Base-by-base conservation (phyloP, 2,329 filamentous ascomycete genomes). In the Aschersonia sp. region DNA sequence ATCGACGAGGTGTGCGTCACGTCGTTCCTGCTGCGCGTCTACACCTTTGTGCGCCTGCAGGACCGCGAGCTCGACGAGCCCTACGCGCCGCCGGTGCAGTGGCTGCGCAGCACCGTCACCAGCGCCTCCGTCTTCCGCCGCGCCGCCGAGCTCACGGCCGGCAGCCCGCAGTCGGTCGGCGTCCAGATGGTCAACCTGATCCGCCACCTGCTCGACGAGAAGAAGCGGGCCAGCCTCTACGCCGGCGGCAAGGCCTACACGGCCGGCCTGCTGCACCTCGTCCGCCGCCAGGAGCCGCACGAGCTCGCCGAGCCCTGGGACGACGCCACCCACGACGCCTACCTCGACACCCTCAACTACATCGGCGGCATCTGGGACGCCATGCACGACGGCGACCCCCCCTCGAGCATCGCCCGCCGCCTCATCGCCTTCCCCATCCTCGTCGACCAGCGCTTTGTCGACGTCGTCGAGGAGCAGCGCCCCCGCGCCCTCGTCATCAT, bases 401-500 rank as follows among this genome's bases (percentile, higher is more conserved):
- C 48, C 2, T 41, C 41, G 1, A 46, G 40, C 10, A 37, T 53
- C 8, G 49, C 41, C 4, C 46, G 53, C 5, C 50, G 51, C 44
- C 44, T 57, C 0, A 45, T 53, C 9, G 47, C 52, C 5, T 55
- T 57, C 30, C 53, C 55, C 32, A 47, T 57, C 48, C 44, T 57
- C 4, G 47, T 53, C 5, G 47, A 55, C 32, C 42, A 39, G 4
- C 48, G 50, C 6, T 57, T 55, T 39, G 48, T 54, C 7, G 43
- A 44, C 11, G 44, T 54, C 31, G 54, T 57, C 5, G 54, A 50
- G 29, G 51, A 56, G 48, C 41, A 43, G 41, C 49, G 54, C 5
- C 54, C 55, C 11, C 48, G 55, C 8, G 53, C 55, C 5, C 51
- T 57, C 5, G 51, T 56, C 1, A 50, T 56, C 12, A 40, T 57